Evolutionary conservation across 1,139 yeast genomes (phyloP).

Genomic region (Suhomyces maxii): DNA sequence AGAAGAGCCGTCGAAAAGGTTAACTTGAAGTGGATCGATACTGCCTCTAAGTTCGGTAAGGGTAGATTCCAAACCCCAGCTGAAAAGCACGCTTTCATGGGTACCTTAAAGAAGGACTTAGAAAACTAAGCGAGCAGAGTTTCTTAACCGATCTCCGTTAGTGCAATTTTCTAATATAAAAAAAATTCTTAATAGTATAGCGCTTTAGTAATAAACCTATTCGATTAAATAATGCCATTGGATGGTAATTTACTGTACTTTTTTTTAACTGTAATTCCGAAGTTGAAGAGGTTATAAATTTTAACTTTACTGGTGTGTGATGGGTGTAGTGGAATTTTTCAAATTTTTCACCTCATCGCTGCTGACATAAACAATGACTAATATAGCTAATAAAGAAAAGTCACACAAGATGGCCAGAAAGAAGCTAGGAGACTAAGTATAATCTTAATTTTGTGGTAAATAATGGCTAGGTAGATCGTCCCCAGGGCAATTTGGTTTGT

Average conservation of each 20-base stretch:
- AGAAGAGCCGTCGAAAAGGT: slow-evolving; percentile 97
- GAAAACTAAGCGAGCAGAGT: slow-evolving; percentile 16
- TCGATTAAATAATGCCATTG: not conserved
- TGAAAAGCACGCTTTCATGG: slow-evolving; percentile 99
- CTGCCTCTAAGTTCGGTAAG: slow-evolving; percentile 99
- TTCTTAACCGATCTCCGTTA: not conserved
- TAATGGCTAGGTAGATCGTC: no score
- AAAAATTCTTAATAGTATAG: slow-evolving; percentile 3
- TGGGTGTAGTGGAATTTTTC: not conserved
- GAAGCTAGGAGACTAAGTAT: no score
- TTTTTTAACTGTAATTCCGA: no score
- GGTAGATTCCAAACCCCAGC: slow-evolving; percentile 99
- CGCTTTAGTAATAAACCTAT: slow-evolving; percentile 8
- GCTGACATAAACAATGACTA: not conserved
- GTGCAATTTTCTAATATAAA: not conserved
- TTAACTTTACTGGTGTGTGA: not conserved
- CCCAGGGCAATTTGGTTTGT: no score
- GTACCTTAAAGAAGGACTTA: slow-evolving; percentile 97
- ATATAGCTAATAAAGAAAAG: no score
- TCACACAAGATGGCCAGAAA: no score
- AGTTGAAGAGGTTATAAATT: no score
- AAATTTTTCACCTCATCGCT: not conserved
- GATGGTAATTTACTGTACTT: no score
- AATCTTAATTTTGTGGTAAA: no score
- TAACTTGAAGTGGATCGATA: slow-evolving; percentile 98